Base-by-base conservation (phyloP, 345 rosid genomes). In the Citrus medica region DNA sequence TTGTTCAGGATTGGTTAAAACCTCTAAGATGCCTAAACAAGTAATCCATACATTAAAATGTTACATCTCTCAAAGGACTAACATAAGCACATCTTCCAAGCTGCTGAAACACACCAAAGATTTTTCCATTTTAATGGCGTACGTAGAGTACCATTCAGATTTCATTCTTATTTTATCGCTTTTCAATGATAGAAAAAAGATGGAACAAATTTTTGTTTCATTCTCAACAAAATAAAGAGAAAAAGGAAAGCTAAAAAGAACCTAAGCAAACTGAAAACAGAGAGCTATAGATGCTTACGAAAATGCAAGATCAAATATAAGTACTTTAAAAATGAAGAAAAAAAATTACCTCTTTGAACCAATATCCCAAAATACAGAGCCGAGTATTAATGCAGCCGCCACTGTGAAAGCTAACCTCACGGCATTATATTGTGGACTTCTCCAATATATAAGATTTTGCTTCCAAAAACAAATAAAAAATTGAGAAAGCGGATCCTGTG, bases 361-460 rank as follows among this genome's bases (percentile, higher is more conserved):
- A 74, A 89, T 32, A 71, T 89, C 82, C 98, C 98, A 93, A 76
- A 93, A 95, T 66, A 92, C 88, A 0, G 98, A 82, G 82, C 97
- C 98, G 37, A 93, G 79, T 62, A 95, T 88, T 67, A 91, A 10
- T 13, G 97, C 98, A 64, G 89, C 89, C 9, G 83, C 7, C 0
- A 76, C 55, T 14, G 98, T 93, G 81, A 91, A 95, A 62, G 79
- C 35, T 79, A 95, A 16, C 62, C 97, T 90, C 80, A 91, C 91
- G 3, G 88, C 87, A 78, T 92, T 95, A 83, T 95, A 95, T 56
- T 80, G 90, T 59, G 98, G 98, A 79, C 97, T 92, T 87, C 98
- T 95, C 97, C 99, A 95, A 59, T 93, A 95, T 35, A 93, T 93
- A 82, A 93, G 93, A 83, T 89, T 89, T 87, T 92, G 93, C 86